A percentile compares a stretch with the other conserved stretches of the same genome.
These are phyloP conservation scores for Cajanus cajan DNA, from an alignment of 306 rosid species.

Conservation along the genomic window DNA sequence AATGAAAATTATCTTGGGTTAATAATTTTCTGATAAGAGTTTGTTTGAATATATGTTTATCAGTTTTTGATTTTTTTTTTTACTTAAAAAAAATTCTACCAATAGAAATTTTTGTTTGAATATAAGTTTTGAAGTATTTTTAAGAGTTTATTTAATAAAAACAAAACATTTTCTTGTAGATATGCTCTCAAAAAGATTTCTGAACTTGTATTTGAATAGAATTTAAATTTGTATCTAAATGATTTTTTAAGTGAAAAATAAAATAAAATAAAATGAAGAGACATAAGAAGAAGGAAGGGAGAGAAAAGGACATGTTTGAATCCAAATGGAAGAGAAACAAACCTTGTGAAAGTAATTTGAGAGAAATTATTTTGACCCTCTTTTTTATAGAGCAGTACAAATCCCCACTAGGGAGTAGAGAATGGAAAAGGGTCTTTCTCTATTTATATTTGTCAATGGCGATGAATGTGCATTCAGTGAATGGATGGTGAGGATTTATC, in stretches of 20 bases:
- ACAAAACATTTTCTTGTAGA: too few species aligned
- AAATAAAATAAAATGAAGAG: not conserved
- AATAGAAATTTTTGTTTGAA: too few species aligned
- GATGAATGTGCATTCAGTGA: not conserved
- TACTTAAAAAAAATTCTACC: too few species aligned
- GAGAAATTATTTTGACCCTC: not conserved
- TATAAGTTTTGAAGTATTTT: too few species aligned
- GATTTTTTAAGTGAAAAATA: too few species aligned
- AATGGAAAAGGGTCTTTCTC: not conserved
- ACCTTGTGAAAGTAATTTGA: constrained; percentile 3
- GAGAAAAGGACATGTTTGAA: not conserved
- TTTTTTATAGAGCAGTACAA: not conserved
- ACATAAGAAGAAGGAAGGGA: not conserved
- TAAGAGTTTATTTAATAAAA: too few species aligned
- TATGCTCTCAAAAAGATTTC: too few species aligned
- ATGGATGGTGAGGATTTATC: not conserved
- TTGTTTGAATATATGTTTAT: too few species aligned
- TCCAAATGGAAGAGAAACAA: not conserved
- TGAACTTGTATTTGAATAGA: too few species aligned
- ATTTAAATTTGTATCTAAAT: too few species aligned
- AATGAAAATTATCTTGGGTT: not conserved
- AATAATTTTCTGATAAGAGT: too few species aligned
- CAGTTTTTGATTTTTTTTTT: too few species aligned
- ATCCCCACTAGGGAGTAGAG: not conserved
- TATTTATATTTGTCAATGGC: not conserved